Conservation (phyloP, 768 basidiomycete species). For the Lentinula raphanica region DNA sequence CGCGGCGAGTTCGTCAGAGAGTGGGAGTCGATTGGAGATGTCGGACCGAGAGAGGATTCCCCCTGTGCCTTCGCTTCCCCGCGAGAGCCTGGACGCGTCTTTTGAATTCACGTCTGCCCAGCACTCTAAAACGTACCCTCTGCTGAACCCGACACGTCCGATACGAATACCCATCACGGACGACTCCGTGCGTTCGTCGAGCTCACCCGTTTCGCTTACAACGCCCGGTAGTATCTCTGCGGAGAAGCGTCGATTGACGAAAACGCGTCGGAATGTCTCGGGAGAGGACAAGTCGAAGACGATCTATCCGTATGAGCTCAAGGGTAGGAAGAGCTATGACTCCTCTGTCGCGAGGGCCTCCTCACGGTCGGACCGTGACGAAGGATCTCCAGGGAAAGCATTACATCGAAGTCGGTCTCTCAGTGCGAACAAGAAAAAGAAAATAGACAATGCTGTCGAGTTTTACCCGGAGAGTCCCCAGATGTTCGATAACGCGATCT, state of each 20-base stretch:
- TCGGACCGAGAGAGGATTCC: not conserved
- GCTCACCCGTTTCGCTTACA: not conserved
- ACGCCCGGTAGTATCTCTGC: not conserved
- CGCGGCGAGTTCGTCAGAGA: not conserved
- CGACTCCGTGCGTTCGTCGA: not conserved
- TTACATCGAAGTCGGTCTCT: slow-evolving; percentile 11
- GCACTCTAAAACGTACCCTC: not conserved
- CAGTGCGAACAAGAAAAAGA: not conserved
- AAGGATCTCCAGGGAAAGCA: not conserved
- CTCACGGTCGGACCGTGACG: not conserved
- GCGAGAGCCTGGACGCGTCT: not conserved
- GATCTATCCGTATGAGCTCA: slow-evolving; percentile 13
- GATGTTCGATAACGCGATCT: slow-evolving; percentile 15
- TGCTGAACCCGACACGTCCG: not conserved
- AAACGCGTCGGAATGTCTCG: slow-evolving; percentile 31
- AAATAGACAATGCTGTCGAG: slow-evolving; percentile 4
- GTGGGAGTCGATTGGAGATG: not conserved
- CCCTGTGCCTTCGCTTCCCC: not conserved
- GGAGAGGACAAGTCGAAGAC: slow-evolving; percentile 25
- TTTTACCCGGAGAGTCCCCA: slow-evolving; percentile 18
- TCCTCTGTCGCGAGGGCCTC: not conserved
- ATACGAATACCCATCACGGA: not conserved
- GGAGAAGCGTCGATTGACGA: slow-evolving; percentile 27
- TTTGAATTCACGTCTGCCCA: not conserved
- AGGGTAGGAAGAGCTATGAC: slow-evolving; percentile 8